Percentiles rank a stretch among this genome's conserved stretches.
phyloP scores from a whole-genome alignment of 2,329 filamentous ascomycete genomes.

The Penicillium fuscoglaucum region DNA sequence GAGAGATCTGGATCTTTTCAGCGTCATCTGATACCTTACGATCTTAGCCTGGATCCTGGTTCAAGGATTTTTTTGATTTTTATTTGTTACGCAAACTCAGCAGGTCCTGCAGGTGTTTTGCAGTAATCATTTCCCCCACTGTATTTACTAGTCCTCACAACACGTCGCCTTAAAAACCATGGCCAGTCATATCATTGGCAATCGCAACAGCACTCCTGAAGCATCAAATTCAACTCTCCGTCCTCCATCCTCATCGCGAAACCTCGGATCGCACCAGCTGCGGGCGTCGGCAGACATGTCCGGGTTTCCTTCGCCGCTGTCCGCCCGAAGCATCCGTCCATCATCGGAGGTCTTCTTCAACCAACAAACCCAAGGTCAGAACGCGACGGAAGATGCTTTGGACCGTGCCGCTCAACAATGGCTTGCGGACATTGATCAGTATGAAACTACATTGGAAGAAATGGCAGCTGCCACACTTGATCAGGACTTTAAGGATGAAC shows the following conservation, averaged over 20 bases:
- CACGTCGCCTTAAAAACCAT: constrained; percentile 39
- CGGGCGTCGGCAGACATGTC: constrained; percentile 97
- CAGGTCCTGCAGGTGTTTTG: constrained; percentile 75
- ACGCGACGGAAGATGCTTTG: constrained; percentile 75
- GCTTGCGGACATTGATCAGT: constrained; percentile 98
- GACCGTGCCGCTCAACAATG: constrained; percentile 96
- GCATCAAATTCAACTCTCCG: constrained; percentile 77
- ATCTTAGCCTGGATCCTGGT: constrained; percentile 18
- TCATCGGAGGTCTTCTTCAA: constrained; percentile 92
- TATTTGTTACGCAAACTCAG: constrained; percentile 56
- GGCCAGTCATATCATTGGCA: constrained; percentile 69
- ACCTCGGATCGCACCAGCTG: constrained; percentile 77
- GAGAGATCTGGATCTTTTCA: constrained; percentile 33
- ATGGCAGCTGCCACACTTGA: constrained; percentile 99
- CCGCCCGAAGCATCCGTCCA: constrained; percentile 79
- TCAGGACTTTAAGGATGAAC: constrained; percentile 98
- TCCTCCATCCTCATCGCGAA: constrained; percentile 79
- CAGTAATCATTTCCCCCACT: constrained; percentile 39
- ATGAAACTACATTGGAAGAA: constrained; percentile 96
- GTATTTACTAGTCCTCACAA: constrained; percentile 36
- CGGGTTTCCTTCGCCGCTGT: constrained; percentile 69
- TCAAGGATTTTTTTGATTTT: constrained; percentile 22
- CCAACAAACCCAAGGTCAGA: constrained; percentile 68
- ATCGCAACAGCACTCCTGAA: constrained; percentile 97
- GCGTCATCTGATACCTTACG: constrained; percentile 19